These are phyloP conservation scores for Allium fistulosum DNA, from an alignment of 106 monocot species.

Conservation along the genomic window DNA sequence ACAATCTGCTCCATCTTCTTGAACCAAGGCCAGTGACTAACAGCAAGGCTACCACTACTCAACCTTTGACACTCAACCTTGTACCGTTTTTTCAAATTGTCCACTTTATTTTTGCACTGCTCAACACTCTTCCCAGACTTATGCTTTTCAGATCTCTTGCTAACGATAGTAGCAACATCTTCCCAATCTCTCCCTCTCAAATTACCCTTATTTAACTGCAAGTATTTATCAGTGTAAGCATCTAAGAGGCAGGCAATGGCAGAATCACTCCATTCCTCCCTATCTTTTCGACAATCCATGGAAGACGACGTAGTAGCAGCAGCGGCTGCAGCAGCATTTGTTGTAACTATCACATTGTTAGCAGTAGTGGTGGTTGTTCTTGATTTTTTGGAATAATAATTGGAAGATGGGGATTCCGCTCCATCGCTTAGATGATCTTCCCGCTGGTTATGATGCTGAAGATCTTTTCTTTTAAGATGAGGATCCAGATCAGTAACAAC, in stretches of 20 bases:
- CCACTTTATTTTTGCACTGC: slow-evolving; percentile 99
- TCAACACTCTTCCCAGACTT: slow-evolving; percentile 89
- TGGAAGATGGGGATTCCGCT: slow-evolving; percentile 44
- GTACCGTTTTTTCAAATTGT: slow-evolving; percentile 95
- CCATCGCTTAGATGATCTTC: slow-evolving; percentile 81
- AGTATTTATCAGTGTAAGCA: slow-evolving; percentile 84
- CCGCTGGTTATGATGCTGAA: neutral
- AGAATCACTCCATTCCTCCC: slow-evolving; percentile 98
- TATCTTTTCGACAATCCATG: slow-evolving; percentile 73
- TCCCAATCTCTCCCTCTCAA: slow-evolving; percentile 97
- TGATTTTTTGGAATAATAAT: slow-evolving; percentile 27
- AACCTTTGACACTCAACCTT: slow-evolving; percentile 95
- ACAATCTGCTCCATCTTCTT: slow-evolving; percentile 93
- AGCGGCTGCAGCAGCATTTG: neutral
- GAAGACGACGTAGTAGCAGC: slow-evolving; percentile 20
- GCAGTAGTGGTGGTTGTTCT: neutral
- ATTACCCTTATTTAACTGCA: slow-evolving; percentile 89
- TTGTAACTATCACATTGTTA: no score
- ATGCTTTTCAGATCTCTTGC: slow-evolving; percentile 61
- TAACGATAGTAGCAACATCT: slow-evolving; percentile 83
- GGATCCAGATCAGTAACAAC: neutral
- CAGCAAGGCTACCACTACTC: slow-evolving; percentile 31
- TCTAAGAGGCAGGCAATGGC: slow-evolving; percentile 86
- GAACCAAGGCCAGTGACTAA: slow-evolving; percentile 97
- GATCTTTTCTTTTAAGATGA: slow-evolving; percentile 41